phyloP scores from a whole-genome alignment of 805 yeast genomes.

The Candida mattraensis region DNA sequence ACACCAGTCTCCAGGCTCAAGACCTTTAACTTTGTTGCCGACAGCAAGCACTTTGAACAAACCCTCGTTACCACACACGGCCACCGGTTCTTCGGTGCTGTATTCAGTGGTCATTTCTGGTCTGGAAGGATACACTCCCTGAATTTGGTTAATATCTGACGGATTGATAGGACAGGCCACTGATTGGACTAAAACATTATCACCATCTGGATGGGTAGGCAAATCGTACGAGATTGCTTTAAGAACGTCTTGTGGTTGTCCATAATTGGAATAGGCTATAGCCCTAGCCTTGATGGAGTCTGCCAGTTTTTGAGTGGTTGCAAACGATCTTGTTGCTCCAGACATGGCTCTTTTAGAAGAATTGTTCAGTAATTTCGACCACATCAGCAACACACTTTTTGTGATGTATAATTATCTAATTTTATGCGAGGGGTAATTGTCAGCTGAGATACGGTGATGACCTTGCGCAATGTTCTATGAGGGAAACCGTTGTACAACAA shows the following conservation, averaged over 20 bases:
- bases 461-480: too few species aligned
- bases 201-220: conserved; percentile 40
- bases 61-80: conserved; percentile 95
- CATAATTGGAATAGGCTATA: conserved; percentile 65
- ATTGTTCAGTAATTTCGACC: too few species aligned
- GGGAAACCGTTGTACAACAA: too few species aligned
- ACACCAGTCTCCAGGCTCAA: conserved; percentile 81
- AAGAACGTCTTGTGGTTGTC: conserved; percentile 60
- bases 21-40: conserved; percentile 50
- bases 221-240: conserved; percentile 52
- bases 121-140: conserved; percentile 81
- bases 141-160: conserved; percentile 81
- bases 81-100: conserved; percentile 62
- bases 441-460: too few species aligned
- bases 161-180: conserved; percentile 89
- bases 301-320: conserved; percentile 5
- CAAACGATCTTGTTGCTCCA: too few species aligned
- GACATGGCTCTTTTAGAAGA: background rate
- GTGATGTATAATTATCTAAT: too few species aligned
- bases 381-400: too few species aligned
- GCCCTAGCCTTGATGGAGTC: conserved; percentile 47
- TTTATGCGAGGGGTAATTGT: too few species aligned
- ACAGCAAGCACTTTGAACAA: conserved; percentile 77
- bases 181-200: conserved; percentile 61
- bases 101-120: conserved; percentile 59